Conservation (phyloP, 2,329 filamentous ascomycete species). For the Pseudocercospora fuligena region DNA sequence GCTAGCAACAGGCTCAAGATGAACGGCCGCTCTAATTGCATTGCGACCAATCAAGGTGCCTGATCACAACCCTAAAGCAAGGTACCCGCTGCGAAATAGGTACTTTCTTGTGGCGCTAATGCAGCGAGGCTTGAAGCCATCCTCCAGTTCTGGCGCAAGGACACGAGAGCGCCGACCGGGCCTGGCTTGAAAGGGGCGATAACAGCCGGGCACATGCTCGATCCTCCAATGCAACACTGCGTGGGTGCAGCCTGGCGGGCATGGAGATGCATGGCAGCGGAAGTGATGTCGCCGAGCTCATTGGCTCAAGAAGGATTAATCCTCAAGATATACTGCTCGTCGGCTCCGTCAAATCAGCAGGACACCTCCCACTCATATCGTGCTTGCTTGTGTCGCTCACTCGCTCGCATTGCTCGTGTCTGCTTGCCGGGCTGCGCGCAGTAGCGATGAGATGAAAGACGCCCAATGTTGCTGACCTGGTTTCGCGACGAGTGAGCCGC, state of each 20-base stretch:
- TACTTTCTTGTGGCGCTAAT: constrained; percentile 2
- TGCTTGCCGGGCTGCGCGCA: neutral
- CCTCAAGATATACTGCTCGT: neutral
- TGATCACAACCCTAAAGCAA: neutral
- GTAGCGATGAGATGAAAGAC: too few relatives aligned
- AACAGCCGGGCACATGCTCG: neutral
- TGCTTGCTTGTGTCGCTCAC: neutral
- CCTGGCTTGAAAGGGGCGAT: constrained; percentile 9
- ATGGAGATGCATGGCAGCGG: neutral
- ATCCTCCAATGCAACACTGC: constrained; percentile 6
- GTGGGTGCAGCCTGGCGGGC: neutral
- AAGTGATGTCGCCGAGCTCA: neutral
- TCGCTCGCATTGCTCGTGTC: constrained; percentile 3
- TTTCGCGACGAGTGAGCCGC: neutral
- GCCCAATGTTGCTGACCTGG: too few relatives aligned
- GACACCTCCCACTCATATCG: neutral
- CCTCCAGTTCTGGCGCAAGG: constrained; percentile 9
- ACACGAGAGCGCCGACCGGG: constrained; percentile 7
- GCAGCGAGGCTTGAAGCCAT: constrained; percentile 1
- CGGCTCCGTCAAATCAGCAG: neutral
- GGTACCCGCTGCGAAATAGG: constrained; percentile 2
- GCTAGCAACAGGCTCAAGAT: constrained; percentile 13
- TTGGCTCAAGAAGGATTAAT: neutral
- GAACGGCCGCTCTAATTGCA: constrained; percentile 7
- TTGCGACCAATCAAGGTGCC: constrained; percentile 6